phyloP scores from a whole-genome alignment of 2,329 filamentous ascomycete genomes.

The Paracoccidioides brasiliensis region DNA sequence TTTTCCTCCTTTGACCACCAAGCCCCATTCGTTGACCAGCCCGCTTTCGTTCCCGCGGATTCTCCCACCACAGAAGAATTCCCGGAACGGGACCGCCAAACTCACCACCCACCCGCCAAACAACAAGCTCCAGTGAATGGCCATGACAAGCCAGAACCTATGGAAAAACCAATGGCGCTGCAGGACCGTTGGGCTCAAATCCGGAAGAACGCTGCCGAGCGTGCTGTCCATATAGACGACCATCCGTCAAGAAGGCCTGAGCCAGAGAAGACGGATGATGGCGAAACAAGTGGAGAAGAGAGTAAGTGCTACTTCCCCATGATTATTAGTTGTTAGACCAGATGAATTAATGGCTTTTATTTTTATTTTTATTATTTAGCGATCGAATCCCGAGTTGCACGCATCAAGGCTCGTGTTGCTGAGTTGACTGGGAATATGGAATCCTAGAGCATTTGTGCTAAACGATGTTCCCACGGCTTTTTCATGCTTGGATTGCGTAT shows the following conservation, averaged over 20 bases:
- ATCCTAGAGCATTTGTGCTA: conserved; percentile 14
- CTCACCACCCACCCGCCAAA: conserved; percentile 6
- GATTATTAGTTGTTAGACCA: neutral
- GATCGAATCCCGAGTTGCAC: conserved; percentile 89
- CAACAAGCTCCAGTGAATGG: conserved; percentile 8
- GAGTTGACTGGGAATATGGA: conserved; percentile 84
- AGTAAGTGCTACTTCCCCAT: conserved; percentile 46
- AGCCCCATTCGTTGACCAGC: conserved; percentile 74
- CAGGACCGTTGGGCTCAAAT: conserved; percentile 93
- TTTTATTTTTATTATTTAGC: conserved; percentile 37
- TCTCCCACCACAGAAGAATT: conserved; percentile 19
- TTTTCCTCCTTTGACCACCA: conserved; percentile 63
- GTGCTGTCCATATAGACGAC: conserved; percentile 55
- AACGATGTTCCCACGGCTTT: neutral
- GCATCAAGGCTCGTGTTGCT: conserved; percentile 94
- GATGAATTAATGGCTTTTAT: neutral
- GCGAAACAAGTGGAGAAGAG: conserved; percentile 91
- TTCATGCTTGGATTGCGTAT: neutral
- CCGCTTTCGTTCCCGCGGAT: conserved; percentile 61
- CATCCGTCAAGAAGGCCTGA: conserved; percentile 48
- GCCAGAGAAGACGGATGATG: conserved; percentile 55
- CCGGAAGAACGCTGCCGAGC: conserved; percentile 80
- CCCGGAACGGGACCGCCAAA: conserved; percentile 11
- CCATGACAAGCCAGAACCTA: conserved; percentile 8
- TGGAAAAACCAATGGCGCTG: conserved; percentile 18